phyloP scores from a whole-genome alignment of 352 stramenopile genomes.

The Phytophthora ohioensis region DNA sequence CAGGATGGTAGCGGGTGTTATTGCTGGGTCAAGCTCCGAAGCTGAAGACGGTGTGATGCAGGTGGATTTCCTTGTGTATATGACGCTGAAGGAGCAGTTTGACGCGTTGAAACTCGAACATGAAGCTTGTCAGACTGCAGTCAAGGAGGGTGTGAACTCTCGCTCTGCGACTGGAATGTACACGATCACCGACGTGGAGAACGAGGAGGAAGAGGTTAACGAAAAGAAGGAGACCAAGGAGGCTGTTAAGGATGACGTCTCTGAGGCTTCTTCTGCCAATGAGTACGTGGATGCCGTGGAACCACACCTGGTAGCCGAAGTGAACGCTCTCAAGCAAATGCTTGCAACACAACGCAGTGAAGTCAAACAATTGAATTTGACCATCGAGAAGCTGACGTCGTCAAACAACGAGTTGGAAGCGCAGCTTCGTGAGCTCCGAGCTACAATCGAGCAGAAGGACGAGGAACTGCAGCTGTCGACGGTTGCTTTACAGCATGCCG shows the following conservation, averaged over 20 bases:
- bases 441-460: conserved; percentile 32
- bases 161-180: conserved; percentile 16
- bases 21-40: conserved; percentile 27
- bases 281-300: conserved; percentile 72
- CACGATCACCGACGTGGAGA: conserved; percentile 35
- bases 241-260: conserved; percentile 39
- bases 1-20: conserved; percentile 46
- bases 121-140: conserved; percentile 30
- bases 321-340: conserved; percentile 56
- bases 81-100: conserved; percentile 62
- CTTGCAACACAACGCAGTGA: conserved; percentile 31
- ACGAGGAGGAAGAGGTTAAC: conserved; percentile 33
- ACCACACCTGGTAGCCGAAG: conserved; percentile 58
- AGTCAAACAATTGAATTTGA: conserved; percentile 27
- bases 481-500: conserved; percentile 21
- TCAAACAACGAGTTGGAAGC: conserved; percentile 37
- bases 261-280: conserved; percentile 61
- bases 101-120: conserved; percentile 58
- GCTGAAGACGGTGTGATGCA: conserved; percentile 52
- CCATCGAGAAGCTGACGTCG: conserved; percentile 29
- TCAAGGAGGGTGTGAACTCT: conserved; percentile 13
- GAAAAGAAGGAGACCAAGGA: conserved; percentile 9
- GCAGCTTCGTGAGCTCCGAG: conserved; percentile 32
- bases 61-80: conserved; percentile 64
- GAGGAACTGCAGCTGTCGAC: conserved; percentile 34